Evolutionary conservation across 345 rosid species (phyloP).

Genomic region (Euclidium syriacum): DNA sequence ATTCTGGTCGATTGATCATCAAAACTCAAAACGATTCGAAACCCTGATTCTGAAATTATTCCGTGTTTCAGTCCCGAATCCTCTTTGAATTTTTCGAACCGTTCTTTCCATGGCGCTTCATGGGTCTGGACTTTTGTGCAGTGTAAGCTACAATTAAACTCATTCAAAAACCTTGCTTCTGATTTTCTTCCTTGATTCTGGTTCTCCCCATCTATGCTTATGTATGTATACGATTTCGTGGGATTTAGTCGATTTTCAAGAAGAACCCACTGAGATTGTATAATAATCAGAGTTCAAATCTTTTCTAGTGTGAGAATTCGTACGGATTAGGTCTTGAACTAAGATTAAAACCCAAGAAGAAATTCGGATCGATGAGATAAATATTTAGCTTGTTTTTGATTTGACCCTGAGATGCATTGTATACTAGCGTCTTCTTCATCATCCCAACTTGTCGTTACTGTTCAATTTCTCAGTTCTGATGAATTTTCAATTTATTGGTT

Average conservation of each 20-base stretch:
- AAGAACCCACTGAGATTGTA: background rate
- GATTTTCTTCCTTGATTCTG: background rate
- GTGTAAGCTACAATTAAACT: constrained; percentile 25
- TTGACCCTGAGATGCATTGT: background rate
- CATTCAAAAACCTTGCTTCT: background rate
- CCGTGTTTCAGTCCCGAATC: background rate
- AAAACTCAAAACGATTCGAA: background rate
- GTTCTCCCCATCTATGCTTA: background rate
- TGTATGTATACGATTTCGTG: background rate
- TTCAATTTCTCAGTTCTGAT: background rate
- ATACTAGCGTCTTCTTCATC: background rate
- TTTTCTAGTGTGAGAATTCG: background rate
- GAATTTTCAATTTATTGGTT: background rate
- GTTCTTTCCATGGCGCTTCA: constrained; percentile 37
- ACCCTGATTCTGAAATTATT: background rate
- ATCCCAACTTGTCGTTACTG: background rate
- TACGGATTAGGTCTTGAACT: background rate
- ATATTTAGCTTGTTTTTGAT: background rate
- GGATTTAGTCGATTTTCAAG: background rate
- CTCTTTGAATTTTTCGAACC: background rate
- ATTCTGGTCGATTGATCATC: background rate
- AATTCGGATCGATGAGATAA: background rate
- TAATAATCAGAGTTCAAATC: background rate
- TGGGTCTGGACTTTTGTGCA: constrained; percentile 32
- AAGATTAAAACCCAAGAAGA: background rate